Conservation (phyloP, 768 basidiomycete genomes). For the Mycena vulgaris region DNA sequence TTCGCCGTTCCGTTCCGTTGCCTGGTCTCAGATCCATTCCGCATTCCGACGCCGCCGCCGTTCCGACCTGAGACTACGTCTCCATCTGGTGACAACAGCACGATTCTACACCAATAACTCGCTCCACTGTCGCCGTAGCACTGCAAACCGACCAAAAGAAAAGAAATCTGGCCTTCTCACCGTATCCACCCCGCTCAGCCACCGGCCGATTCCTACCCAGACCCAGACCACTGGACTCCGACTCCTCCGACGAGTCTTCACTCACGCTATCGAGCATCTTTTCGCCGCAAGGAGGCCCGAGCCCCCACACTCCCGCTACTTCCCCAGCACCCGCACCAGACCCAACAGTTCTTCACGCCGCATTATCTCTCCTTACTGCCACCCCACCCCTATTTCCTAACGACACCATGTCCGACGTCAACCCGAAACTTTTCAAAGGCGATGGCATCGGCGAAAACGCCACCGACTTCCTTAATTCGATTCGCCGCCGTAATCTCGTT, state of each 20-base stretch:
- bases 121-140: background rate
- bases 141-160: background rate
- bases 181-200: background rate
- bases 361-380: background rate
- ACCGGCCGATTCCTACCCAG: constrained; percentile 1
- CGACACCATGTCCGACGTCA: background rate
- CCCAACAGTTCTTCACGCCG: background rate
- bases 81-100: constrained; percentile 1
- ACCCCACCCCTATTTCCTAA: background rate
- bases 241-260: background rate
- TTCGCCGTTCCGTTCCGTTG: too few relatives aligned
- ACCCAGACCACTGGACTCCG: too few relatives aligned
- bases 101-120: background rate
- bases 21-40: too few relatives aligned
- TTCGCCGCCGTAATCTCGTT: background rate
- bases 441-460: background rate
- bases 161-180: background rate
- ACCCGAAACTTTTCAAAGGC: background rate
- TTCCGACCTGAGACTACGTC: background rate
- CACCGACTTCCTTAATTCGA: background rate
- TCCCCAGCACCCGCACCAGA: background rate
- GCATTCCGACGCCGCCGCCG: background rate
- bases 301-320: background rate
- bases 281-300: background rate
- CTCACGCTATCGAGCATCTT: background rate